Percentiles rank a stretch among this genome's conserved stretches.
These are phyloP conservation scores for Hypoxylon sp. DNA, from an alignment of 2,329 filamentous ascomycete species.

Conservation along the genomic window DNA sequence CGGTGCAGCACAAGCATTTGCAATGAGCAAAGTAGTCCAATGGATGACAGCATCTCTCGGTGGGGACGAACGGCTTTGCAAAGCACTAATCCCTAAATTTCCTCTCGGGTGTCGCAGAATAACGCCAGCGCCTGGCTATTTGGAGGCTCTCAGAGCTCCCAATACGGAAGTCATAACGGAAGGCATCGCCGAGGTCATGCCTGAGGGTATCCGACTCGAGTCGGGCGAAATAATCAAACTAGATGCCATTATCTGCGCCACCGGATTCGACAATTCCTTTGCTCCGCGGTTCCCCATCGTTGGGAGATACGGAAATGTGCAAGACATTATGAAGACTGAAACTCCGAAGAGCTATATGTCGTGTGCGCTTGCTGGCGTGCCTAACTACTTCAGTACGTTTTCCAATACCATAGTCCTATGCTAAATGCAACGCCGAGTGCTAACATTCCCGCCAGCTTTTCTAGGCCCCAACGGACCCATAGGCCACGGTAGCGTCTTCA, in stretches of 20 bases:
- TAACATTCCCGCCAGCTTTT: slow-evolving; percentile 57
- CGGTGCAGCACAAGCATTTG: slow-evolving; percentile 60
- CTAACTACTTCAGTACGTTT: slow-evolving; percentile 69
- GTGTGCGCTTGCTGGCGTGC: slow-evolving; percentile 65
- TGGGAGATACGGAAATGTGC: slow-evolving; percentile 65
- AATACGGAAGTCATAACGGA: slow-evolving; percentile 66
- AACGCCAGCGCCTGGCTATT: slow-evolving; percentile 66
- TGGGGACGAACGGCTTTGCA: slow-evolving; percentile 65
- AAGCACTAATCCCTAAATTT: slow-evolving; percentile 65
- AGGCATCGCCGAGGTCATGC: slow-evolving; percentile 62
- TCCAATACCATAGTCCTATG: background rate
- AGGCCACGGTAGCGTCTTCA: slow-evolving; percentile 66
- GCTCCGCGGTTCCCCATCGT: slow-evolving; percentile 66
- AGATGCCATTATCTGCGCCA: slow-evolving; percentile 71
- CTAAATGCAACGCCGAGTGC: background rate
- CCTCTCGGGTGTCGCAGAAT: slow-evolving; percentile 65
- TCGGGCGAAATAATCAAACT: slow-evolving; percentile 65
- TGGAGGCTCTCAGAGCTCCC: slow-evolving; percentile 61
- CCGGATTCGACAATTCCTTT: slow-evolving; percentile 70
- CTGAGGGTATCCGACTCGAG: slow-evolving; percentile 64
- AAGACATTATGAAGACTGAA: slow-evolving; percentile 62
- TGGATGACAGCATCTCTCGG: slow-evolving; percentile 65
- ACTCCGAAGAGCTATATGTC: slow-evolving; percentile 68
- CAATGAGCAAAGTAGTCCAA: slow-evolving; percentile 58
- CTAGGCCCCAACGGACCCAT: slow-evolving; percentile 68